phyloP scores from a whole-genome alignment of 2,329 filamentous ascomycete species.

The Fusarium pseudograminearum region DNA sequence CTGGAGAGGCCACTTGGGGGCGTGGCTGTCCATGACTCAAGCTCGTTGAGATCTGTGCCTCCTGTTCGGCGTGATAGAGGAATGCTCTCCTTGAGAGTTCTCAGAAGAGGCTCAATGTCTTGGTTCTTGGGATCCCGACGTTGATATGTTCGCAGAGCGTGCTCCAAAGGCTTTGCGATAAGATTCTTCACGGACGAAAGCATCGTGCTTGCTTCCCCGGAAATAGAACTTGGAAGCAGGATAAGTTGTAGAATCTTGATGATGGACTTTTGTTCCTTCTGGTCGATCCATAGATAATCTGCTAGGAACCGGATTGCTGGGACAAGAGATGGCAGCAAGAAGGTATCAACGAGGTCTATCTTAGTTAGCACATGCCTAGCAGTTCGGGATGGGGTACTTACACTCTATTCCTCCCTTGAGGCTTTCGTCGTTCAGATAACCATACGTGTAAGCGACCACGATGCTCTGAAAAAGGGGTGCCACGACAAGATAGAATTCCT shows the following conservation, averaged over 20 bases:
- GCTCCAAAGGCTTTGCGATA: conserved; percentile 75
- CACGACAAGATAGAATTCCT: conserved; percentile 83
- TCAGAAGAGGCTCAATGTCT: conserved; percentile 76
- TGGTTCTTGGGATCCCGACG: conserved; percentile 74
- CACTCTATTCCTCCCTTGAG: conserved; percentile 82
- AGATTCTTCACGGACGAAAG: conserved; percentile 78
- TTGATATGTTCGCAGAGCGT: conserved; percentile 74
- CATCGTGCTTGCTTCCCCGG: conserved; percentile 77
- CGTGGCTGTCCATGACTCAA: conserved; percentile 74
- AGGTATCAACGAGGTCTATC: conserved; percentile 80
- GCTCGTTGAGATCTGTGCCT: conserved; percentile 72
- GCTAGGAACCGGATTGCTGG: conserved; percentile 79
- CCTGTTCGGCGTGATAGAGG: conserved; percentile 71
- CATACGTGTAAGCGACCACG: conserved; percentile 75
- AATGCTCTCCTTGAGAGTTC: conserved; percentile 71
- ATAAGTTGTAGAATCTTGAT: conserved; percentile 80
- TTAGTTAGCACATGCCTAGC: conserved; percentile 23
- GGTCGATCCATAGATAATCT: conserved; percentile 75
- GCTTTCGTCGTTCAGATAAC: conserved; percentile 74
- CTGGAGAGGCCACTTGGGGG: conserved; percentile 67
- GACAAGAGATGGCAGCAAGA: conserved; percentile 81
- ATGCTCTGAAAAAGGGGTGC: conserved; percentile 83
- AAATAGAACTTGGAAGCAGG: conserved; percentile 76
- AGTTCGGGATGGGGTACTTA: conserved; percentile 54
- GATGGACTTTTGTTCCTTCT: conserved; percentile 74